Base-by-base conservation (phyloP, 768 basidiomycete genomes). In the Sistotremastrum niveocremeum region DNA sequence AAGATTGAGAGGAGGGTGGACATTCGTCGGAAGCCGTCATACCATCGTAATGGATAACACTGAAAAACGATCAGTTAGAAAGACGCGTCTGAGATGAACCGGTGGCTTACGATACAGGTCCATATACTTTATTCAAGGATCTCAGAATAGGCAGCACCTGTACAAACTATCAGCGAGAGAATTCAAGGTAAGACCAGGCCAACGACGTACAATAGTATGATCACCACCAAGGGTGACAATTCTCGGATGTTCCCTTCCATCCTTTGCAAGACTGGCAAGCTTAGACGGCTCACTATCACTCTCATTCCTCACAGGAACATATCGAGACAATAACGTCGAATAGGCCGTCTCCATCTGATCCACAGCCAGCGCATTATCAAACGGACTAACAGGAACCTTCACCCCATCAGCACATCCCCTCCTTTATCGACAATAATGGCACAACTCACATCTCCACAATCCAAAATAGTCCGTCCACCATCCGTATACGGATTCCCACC, bases 401-500 rank as follows among this genome's bases (percentile, higher is more conserved):
- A 20, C 20, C 20, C 20, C 20, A 20, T 20, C 20, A 20, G 20
- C 20, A 20, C 20, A 20, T 20, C 20, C 20, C 20, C 20, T 20
- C 20, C 20, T 20, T 20, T 20, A 20, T 20, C 20, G 20, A 20
- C 20, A 20, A 20, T 20, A 20, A 20, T 20, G 20, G 20, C 20
- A 32, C 9, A 38, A 54, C 65, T 48, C 53, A 87, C 82, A 63
- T 93, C 89, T 39, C 85, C 88, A 51, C 89, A 93, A 54, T 91
- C 90, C 31, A 90, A 55, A 51, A 87, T 67, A 20, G 20, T 20
- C 20, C 20, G 20, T 20, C 20, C 20, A 20, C 20, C 20, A 20
- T 20, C 20, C 20, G 20, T 20, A 20, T 20, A 20, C 20, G 20
- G 20, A 20, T 20, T 20, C 20, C 20, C 20, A 20, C 20, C 20